Evolutionary conservation across 2,329 filamentous ascomycete genomes (phyloP).

Genomic region (Colletotrichum liriopes): DNA sequence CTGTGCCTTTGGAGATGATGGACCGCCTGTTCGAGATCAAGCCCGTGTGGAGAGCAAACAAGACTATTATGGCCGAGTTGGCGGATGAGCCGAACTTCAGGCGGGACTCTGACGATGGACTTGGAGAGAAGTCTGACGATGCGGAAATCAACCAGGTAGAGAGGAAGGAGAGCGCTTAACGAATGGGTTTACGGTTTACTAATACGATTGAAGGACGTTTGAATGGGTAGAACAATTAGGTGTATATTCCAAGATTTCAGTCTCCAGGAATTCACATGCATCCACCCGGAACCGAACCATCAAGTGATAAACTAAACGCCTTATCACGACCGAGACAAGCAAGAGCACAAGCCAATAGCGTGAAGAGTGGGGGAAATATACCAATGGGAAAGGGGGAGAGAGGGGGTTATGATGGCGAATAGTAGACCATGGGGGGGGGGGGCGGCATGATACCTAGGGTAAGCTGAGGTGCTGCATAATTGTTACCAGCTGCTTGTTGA

Average conservation of each 20-base stretch:
- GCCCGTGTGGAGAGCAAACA: slow-evolving; percentile 62
- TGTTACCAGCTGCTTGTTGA: not conserved
- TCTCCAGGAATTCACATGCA: slow-evolving; percentile 29
- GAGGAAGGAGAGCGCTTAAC: slow-evolving; percentile 42
- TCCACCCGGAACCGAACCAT: slow-evolving; percentile 17
- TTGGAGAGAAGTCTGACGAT: slow-evolving; percentile 48
- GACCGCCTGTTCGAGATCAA: slow-evolving; percentile 71
- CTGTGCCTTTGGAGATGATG: slow-evolving; percentile 76
- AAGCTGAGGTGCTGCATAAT: not conserved
- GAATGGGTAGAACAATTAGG: slow-evolving; percentile 10
- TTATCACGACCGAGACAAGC: not conserved
- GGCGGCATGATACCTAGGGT: not conserved
- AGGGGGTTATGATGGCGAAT: not conserved
- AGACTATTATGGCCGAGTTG: slow-evolving; percentile 61
- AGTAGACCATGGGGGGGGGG: not conserved
- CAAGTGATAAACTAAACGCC: slow-evolving; percentile 22
- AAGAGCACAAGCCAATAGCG: not conserved
- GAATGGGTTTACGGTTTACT: slow-evolving; percentile 36
- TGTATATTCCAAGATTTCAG: slow-evolving; percentile 27
- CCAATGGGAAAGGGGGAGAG: not conserved
- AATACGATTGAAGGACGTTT: slow-evolving; percentile 39
- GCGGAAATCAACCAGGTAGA: slow-evolving; percentile 44
- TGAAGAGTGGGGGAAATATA: not conserved
- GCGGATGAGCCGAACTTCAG: slow-evolving; percentile 54
- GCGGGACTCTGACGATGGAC: slow-evolving; percentile 48